Base-by-base conservation (phyloP, 108 stramenopile species). In the Thalassiosira profunda region DNA sequence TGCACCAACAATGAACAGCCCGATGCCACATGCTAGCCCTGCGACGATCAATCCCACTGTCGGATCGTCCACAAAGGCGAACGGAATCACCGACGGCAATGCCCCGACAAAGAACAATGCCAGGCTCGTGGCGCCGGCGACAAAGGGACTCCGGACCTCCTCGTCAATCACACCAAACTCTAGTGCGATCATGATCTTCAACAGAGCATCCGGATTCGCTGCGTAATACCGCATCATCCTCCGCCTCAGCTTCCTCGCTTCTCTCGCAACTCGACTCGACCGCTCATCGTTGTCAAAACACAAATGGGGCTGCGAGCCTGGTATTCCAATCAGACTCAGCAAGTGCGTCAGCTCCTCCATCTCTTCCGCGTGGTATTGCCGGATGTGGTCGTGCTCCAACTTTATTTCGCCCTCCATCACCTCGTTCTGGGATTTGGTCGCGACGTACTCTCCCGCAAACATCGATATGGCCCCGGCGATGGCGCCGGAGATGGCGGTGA, bases 361-460 rank as follows among this genome's bases (percentile, higher is more conserved):
- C 74, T 90, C 86, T 61, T 85, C 80, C 12, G 53, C 43, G 17
- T 71, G 74, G 42, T 76, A 73, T 1, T 84, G 64, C n/a, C 58
- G 49, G 20, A 92, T 76, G 44, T 92, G 90, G 12, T 61, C 53
- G 43, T 83, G 53, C 58, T 92, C 90, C 20, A 92, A 42, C 41
- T 72, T 80, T 36, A 88, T 83, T 74, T 92, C 90, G 33, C 90
- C 90, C 8, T 34, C 52, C 70, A 91, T 71, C 2, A 92, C 87
- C 61, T 92, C 86, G 59, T 92, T 87, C 78, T 92, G 90, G 54
- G 70, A 73, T 63, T 92, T 92, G 10, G 90, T 92, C 20, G 90
- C 90, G 3, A 92, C 83, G 54, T 70, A 91, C 63, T 92, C 90
- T 18, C 90, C 90, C 10, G 90, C 86, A 46, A 75, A 79, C 90